These are phyloP conservation scores for Sclerotinia subarctica DNA, from an alignment of 2,329 filamentous ascomycete genomes.

Conservation along the genomic window DNA sequence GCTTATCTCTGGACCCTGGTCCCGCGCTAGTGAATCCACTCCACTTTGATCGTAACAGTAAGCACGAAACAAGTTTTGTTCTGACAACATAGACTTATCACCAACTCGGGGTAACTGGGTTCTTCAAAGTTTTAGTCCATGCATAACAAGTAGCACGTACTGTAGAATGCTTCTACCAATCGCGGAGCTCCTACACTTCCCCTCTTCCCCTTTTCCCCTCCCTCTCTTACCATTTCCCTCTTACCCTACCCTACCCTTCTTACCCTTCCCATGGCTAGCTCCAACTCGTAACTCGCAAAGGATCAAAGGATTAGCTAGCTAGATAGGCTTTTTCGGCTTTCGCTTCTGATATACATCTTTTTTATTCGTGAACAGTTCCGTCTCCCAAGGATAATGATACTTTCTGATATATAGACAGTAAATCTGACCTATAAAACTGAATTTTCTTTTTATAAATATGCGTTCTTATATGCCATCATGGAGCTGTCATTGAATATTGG, in stretches of 20 bases:
- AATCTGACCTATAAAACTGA: not conserved
- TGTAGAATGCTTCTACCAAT: not conserved
- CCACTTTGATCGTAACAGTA: not conserved
- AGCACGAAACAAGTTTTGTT: not conserved
- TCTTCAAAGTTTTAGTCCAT: not conserved
- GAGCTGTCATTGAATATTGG: not conserved
- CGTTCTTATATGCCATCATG: not conserved
- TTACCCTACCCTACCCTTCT: too few species aligned
- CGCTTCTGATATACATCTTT: not conserved
- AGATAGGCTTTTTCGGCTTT: not conserved
- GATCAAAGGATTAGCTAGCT: not conserved
- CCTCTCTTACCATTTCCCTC: too few species aligned
- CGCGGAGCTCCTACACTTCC: too few species aligned
- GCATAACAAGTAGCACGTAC: not conserved
- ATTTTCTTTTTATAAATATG: not conserved
- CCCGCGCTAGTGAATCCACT: not conserved
- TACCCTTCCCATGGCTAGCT: not conserved
- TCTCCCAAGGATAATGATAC: not conserved
- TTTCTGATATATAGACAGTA: not conserved
- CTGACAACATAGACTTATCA: not conserved
- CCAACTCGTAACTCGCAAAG: not conserved
- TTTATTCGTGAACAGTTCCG: not conserved
- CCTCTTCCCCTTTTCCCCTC: too few species aligned
- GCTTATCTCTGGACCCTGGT: constrained; percentile 1
- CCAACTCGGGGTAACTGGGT: not conserved